These are phyloP conservation scores for Chenopodium suecicum DNA, from an alignment of 148 eudicot species.

Conservation along the genomic window DNA sequence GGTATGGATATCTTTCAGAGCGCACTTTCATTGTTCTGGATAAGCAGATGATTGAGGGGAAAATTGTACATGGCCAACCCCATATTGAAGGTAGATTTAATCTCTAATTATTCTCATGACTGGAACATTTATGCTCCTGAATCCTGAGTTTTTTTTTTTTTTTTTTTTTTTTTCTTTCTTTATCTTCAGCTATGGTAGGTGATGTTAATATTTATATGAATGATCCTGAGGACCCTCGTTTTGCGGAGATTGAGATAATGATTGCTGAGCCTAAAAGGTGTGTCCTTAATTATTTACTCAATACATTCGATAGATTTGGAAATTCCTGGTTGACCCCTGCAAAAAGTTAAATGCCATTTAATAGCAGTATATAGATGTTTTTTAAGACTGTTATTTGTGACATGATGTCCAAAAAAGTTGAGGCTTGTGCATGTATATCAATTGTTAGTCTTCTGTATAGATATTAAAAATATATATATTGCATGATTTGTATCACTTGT, in stretches of 20 bases:
- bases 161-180: background rate
- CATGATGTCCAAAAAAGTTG: too few relatives aligned
- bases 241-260: slow-evolving; percentile 94
- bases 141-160: too few relatives aligned
- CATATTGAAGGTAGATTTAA: slow-evolving; percentile 64
- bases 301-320: background rate
- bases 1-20: slow-evolving; percentile 43
- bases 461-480: too few relatives aligned
- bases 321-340: background rate
- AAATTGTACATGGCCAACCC: slow-evolving; percentile 60
- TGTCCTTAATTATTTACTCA: background rate
- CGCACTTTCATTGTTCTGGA: slow-evolving; percentile 86
- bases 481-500: too few relatives aligned
- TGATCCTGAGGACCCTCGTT: slow-evolving; percentile 69
- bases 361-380: background rate
- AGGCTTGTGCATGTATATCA: too few relatives aligned
- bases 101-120: background rate
- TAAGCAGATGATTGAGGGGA: slow-evolving; percentile 57
- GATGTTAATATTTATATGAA: slow-evolving; percentile 95
- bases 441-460: too few relatives aligned
- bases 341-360: background rate
- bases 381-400: too few relatives aligned
- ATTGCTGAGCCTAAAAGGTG: slow-evolving; percentile 77
- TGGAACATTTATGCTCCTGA: background rate
- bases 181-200: slow-evolving; percentile 68